These are phyloP conservation scores for Polygonum aviculare DNA, from an alignment of 148 eudicot species.

Conservation along the genomic window DNA sequence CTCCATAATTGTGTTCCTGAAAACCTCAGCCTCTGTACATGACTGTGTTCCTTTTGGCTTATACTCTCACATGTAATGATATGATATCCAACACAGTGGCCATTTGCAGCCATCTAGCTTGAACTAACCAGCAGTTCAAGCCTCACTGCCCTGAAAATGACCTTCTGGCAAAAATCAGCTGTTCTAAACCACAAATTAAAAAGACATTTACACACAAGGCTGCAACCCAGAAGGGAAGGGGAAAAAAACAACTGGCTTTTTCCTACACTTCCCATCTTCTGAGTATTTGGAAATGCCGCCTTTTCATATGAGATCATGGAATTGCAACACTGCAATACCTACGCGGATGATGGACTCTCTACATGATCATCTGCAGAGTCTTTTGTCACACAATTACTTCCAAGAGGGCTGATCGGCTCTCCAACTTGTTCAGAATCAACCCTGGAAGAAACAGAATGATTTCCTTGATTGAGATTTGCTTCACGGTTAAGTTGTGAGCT, in stretches of 20 bases:
- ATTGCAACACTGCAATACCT: not conserved
- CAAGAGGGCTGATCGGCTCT: slow-evolving; percentile 21
- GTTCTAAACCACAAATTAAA: not conserved
- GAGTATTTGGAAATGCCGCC: slow-evolving; percentile 2
- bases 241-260: not conserved
- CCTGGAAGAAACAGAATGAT: slow-evolving; percentile 17
- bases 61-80: not conserved
- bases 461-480: slow-evolving; percentile 25
- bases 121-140: not conserved
- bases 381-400: slow-evolving; percentile 19
- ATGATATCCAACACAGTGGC: not conserved
- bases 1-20: not conserved
- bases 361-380: slow-evolving; percentile 24
- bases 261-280: not conserved
- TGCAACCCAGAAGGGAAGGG: not conserved
- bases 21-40: not conserved
- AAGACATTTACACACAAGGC: not conserved
- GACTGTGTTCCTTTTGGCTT: too few relatives aligned
- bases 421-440: slow-evolving; percentile 18
- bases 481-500: slow-evolving; percentile 22
- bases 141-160: not conserved
- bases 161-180: not conserved
- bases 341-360: slow-evolving; percentile 48
- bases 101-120: not conserved
- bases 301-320: slow-evolving; percentile 8